Base-by-base conservation (phyloP, 805 yeast species). In the Diddensiella transvaalensis region DNA sequence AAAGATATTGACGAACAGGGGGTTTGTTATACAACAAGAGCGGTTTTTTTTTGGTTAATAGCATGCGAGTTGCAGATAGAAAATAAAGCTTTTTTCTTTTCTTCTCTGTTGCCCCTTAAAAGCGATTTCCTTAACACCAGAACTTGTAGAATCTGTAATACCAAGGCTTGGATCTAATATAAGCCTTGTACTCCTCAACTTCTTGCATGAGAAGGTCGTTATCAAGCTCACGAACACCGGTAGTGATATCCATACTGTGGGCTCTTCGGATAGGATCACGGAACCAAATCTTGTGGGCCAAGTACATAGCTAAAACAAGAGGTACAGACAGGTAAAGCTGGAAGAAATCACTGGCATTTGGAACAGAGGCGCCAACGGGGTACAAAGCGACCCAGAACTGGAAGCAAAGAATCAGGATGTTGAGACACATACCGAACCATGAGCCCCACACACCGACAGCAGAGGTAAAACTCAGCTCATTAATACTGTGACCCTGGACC, bases 381-480 rank as follows among this genome's bases (percentile, higher is more conserved):
- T 71, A 83, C 36, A 83, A 64, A 10, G 89, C 87, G 47, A 81
- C 73, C 85, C 87, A 85, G 72, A 85, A 83, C 68, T 85, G 87
- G 15, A 85, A 83, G 47, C 75, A 66, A 50, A 86, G 68, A 53
- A 85, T 79, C 38, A 81, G 60, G 17, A 76, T 22, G 62, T 79
- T 80, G 60, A 85, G 66, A n/a, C 67, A 44, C 22, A 76, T 59
- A 47, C 89, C 89, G 61, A 75, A 77, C 53, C 63, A 65, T 0
- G 90, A 80, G 40, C 90, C 89, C 54, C 59, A 64, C 22, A 77
- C 63, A 59, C 93, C 93, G 40, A 75, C 70, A 55, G 78, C 81
- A 13, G 91, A 74, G 21, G 69, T 71, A 63, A 76, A 85, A 0
- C 83, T 71, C 43, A 85, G 70, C 60, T 85, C 89, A 48, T 75